Base-by-base conservation (phyloP, 2,329 filamentous ascomycete genomes). In the Leptographium radiaticola region DNA sequence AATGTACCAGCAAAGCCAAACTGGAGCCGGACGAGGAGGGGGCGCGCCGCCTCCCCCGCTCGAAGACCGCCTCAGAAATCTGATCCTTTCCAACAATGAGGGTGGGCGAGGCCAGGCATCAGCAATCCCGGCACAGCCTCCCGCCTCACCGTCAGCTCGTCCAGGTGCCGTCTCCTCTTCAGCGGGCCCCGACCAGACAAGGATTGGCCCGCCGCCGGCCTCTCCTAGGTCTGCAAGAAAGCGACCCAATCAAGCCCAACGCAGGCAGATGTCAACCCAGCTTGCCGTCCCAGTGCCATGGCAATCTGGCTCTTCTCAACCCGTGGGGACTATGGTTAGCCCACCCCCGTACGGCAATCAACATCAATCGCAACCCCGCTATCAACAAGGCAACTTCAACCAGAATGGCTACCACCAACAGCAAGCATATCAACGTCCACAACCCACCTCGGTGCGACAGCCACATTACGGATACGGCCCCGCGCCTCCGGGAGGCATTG, bases 201-300 rank as follows among this genome's bases (percentile, higher is more conserved):
- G 47, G 7, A 40, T 44, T 39, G 49, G 42, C 15, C 48, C 40
- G 25, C 42, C 56, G 4, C 55, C 58, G 2, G 47, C 42, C 2
- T 56, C 58, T 18, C 58, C 57, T 1, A 36, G 36, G 33, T 38
- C 50, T 9, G 39, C 60, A 51, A 69, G 70, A 60, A 80, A 74
- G 60, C 76, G 80, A 25, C 75, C 70, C 3, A 84, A 84, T 56
- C 81, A 84, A 62, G 80, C 80, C 1, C 77, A 83, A 59, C 72
- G 80, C 49, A 75, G 80, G 25, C 78, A 83, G 60, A 79, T 82
- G 76, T 81, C 73, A 54, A 72, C 79, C 6, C 75, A 83, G 58
- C 61, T 81, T 18, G 73, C 76, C 0, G 75, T 83, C 47, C 72
- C 77, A 6, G 71, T 83, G 51, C 76, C 81, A 56, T 64, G 71